Conservation (phyloP, 2,329 filamentous ascomycete species). For the Fusarium foetens region DNA sequence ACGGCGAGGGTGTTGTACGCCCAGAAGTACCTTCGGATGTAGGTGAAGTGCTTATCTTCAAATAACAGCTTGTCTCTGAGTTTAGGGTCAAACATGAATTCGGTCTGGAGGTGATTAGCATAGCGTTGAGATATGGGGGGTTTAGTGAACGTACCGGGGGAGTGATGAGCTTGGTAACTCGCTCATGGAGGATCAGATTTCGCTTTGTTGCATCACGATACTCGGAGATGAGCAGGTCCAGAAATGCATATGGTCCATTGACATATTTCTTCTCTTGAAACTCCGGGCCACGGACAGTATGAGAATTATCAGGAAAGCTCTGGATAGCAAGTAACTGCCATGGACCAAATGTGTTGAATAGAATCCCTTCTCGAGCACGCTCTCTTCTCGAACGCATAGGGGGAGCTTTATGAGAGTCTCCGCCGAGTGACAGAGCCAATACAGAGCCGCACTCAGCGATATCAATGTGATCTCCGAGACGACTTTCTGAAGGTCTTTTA, state of each 20-base stretch:
- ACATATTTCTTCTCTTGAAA: conserved; percentile 63
- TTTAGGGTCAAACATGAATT: conserved; percentile 68
- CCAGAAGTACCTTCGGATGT: conserved; percentile 71
- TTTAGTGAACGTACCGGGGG: conserved; percentile 40
- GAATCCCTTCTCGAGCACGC: conserved; percentile 59
- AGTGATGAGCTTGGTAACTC: conserved; percentile 68
- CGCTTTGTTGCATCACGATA: conserved; percentile 69
- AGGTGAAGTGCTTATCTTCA: conserved; percentile 69
- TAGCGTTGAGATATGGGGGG: no score
- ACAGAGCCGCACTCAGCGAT: conserved; percentile 69
- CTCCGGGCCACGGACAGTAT: conserved; percentile 65
- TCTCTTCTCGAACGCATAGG: conserved; percentile 61
- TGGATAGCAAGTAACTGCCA: conserved; percentile 70
- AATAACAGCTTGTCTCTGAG: conserved; percentile 68
- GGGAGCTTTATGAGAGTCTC: conserved; percentile 60
- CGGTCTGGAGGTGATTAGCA: conserved; percentile 47
- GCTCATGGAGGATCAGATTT: conserved; percentile 65
- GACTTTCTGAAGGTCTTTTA: conserved; percentile 52
- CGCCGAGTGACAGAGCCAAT: conserved; percentile 66
- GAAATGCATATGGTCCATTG: conserved; percentile 70
- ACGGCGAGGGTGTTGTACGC: conserved; percentile 69
- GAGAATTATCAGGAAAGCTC: conserved; percentile 68
- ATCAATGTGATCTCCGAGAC: conserved; percentile 62
- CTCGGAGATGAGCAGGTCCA: conserved; percentile 67
- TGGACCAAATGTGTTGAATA: conserved; percentile 68